A percentile compares a stretch with the other conserved stretches of the same genome.
These are phyloP conservation scores for Alternaria gaisen DNA, from an alignment of 2,329 filamentous ascomycete species.

Conservation along the genomic window DNA sequence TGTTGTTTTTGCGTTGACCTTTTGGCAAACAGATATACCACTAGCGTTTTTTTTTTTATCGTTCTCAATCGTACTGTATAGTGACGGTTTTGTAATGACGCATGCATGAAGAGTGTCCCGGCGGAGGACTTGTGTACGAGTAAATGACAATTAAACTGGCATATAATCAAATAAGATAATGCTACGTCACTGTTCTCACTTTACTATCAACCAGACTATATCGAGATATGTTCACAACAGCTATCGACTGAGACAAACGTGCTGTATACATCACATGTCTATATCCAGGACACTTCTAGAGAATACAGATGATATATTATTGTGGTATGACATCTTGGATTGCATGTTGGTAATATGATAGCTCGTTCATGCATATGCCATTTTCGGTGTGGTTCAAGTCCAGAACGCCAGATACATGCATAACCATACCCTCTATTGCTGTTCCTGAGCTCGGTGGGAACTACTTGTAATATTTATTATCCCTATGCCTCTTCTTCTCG, in stretches of 20 bases:
- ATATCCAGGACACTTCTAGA: neutral
- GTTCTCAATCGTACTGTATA: neutral
- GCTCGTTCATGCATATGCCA: neutral
- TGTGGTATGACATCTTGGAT: neutral
- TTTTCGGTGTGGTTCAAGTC: neutral
- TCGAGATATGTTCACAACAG: neutral
- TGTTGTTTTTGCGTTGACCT: neutral
- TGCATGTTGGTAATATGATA: neutral
- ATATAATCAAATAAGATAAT: neutral
- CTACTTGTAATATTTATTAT: slow-evolving; percentile 21
- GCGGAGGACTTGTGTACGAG: neutral
- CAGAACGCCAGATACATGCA: neutral
- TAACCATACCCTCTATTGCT: neutral
- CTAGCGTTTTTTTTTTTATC: slow-evolving; percentile 4
- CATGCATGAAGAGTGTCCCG: neutral
- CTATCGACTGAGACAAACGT: neutral
- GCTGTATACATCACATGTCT: neutral
- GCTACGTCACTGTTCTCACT: neutral
- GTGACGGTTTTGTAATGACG: slow-evolving; percentile 2
- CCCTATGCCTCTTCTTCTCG: slow-evolving; percentile 31
- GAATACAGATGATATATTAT: neutral
- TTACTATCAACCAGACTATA: no score
- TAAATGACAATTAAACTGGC: neutral
- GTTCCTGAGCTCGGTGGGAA: neutral
- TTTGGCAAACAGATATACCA: slow-evolving; percentile 18